Percentiles rank a stretch among this genome's conserved stretches.
phyloP scores from a whole-genome alignment of 306 rosid genomes.

The Elaeagnus macrophylla region DNA sequence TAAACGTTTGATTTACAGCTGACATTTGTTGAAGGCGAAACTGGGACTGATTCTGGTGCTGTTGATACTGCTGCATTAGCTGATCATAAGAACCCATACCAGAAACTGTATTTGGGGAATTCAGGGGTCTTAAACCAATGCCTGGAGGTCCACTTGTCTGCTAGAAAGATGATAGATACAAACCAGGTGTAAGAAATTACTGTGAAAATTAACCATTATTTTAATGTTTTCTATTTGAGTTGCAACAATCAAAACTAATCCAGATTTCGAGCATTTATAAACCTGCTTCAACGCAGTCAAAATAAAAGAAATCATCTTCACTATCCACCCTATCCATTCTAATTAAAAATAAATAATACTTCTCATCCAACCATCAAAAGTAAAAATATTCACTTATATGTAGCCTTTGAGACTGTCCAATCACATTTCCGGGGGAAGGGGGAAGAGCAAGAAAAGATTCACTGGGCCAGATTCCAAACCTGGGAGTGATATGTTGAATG shows the following conservation, averaged over 20 bases:
- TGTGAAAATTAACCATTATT: not conserved
- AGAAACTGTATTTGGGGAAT: constrained; percentile 71
- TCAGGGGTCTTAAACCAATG: constrained; percentile 82
- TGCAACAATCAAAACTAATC: too few relatives aligned
- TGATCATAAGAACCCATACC: constrained; percentile 85
- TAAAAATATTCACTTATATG: too few relatives aligned
- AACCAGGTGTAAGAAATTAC: constrained; percentile 10
- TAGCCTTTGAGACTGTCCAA: not conserved
- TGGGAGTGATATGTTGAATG: constrained; percentile 87
- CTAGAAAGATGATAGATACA: constrained; percentile 11
- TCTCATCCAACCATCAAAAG: too few relatives aligned
- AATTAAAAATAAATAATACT: too few relatives aligned
- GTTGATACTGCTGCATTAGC: constrained; percentile 84
- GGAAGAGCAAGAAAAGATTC: not conserved
- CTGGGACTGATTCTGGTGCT: constrained; percentile 76
- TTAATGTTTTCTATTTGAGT: not conserved
- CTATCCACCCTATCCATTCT: too few relatives aligned
- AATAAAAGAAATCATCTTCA: too few relatives aligned
- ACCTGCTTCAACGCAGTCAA: too few relatives aligned
- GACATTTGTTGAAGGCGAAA: constrained; percentile 85
- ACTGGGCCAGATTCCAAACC: constrained; percentile 35
- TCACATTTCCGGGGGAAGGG: not conserved
- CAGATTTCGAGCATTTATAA: too few relatives aligned
- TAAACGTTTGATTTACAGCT: constrained; percentile 65
- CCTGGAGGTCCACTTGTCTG: constrained; percentile 95